Evolutionary conservation across 495 filamentous ascomycete genomes (phyloP).

Genomic region (Hypoxylon perforatum): DNA sequence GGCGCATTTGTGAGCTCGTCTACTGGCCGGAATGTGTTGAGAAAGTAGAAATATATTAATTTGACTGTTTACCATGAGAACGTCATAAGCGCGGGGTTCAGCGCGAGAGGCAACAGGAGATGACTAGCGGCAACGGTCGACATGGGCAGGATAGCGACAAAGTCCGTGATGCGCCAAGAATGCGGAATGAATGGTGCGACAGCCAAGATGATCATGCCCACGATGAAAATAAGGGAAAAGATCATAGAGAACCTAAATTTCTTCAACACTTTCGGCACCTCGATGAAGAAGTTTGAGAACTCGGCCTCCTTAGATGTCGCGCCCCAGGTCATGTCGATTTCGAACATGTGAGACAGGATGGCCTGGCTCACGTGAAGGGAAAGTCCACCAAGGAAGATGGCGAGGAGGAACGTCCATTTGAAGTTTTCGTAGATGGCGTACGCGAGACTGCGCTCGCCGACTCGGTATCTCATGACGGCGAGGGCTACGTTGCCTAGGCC

Average conservation of each 20-base stretch:
- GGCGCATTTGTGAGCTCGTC: too few species aligned
- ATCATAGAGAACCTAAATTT: conserved; percentile 81
- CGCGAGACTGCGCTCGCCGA: conserved; percentile 66
- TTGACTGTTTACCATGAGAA: conserved; percentile 71
- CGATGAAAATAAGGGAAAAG: conserved; percentile 70
- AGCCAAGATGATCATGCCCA: conserved; percentile 75
- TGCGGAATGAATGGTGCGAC: conserved; percentile 70
- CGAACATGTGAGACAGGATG: conserved; percentile 75
- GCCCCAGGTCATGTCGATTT: conserved; percentile 79
- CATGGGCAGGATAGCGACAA: conserved; percentile 85
- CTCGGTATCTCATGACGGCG: conserved; percentile 74
- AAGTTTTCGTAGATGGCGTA: conserved; percentile 73
- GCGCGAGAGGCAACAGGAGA: conserved; percentile 74
- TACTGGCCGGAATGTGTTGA: background rate
- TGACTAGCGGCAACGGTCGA: conserved; percentile 76
- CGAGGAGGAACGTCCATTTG: conserved; percentile 76
- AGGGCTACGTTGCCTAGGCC: conserved; percentile 72
- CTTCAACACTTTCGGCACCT: conserved; percentile 79
- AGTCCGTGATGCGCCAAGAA: conserved; percentile 76
- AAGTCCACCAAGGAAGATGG: conserved; percentile 76
- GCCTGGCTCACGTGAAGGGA: conserved; percentile 76
- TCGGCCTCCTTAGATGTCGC: conserved; percentile 78
- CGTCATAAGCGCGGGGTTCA: conserved; percentile 84
- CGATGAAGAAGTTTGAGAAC: conserved; percentile 82
- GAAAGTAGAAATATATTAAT: background rate